These are phyloP conservation scores for Penicillium longicatenatum DNA, from an alignment of 495 filamentous ascomycete genomes.

Conservation along the genomic window DNA sequence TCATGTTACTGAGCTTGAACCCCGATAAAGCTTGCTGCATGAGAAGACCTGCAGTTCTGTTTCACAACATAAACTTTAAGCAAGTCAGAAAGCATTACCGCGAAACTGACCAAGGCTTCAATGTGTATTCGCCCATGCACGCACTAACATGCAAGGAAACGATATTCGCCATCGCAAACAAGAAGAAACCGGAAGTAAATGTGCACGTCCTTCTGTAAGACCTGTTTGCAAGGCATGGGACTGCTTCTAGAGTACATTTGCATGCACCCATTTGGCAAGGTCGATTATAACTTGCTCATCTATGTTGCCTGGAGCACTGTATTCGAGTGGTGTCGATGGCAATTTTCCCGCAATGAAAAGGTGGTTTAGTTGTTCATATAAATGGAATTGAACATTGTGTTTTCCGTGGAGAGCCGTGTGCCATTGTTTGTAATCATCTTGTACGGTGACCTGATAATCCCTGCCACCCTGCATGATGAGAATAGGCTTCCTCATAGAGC, in stretches of 20 bases:
- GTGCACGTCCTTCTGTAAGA: no score
- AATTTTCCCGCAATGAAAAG: slow-evolving; percentile 9
- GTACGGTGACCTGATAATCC: slow-evolving; percentile 20
- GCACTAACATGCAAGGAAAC: no score
- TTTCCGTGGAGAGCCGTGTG: slow-evolving; percentile 1
- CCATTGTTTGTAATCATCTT: slow-evolving; percentile 12
- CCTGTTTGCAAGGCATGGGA: no score
- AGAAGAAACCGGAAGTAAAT: no score
- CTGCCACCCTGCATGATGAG: slow-evolving; percentile 14
- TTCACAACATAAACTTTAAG: no score
- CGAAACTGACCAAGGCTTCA: no score
- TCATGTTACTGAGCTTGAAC: no score
- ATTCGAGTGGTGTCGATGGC: slow-evolving; percentile 11
- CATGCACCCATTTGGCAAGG: neutral
- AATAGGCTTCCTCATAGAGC: slow-evolving; percentile 1
- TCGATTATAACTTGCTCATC: slow-evolving; percentile 9
- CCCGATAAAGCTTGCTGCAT: no score
- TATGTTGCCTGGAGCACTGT: slow-evolving; percentile 9
- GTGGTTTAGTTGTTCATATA: slow-evolving; percentile 19
- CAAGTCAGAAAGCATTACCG: no score
- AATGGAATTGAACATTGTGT: slow-evolving; percentile 5
- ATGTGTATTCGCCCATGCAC: no score
- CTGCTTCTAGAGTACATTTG: neutral
- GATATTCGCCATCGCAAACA: no score
- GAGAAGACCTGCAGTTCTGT: no score